Evolutionary conservation across 225 moss, liverwort and hornwort genomes (phyloP).

Genomic region (Physcomitrium patens): DNA sequence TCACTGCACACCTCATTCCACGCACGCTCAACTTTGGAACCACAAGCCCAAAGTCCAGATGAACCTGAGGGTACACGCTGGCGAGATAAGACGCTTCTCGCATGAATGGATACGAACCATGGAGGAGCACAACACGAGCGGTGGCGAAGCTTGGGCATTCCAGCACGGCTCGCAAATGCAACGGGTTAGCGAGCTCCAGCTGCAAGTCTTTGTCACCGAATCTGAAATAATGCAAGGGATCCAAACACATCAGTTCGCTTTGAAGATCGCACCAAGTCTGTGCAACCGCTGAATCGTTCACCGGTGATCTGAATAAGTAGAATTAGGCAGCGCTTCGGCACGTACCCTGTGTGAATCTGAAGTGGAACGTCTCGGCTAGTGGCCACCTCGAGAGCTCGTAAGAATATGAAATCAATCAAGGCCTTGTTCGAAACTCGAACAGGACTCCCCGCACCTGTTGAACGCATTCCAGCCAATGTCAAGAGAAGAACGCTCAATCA

Average conservation of each 20-base stretch:
- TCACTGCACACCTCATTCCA: slow-evolving; percentile 86
- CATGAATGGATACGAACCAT: slow-evolving; percentile 98
- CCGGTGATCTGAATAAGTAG: background rate
- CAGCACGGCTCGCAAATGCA: slow-evolving; percentile 87
- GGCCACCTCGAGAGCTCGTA: slow-evolving; percentile 82
- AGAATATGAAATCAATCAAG: slow-evolving; percentile 82
- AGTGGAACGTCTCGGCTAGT: slow-evolving; percentile 71
- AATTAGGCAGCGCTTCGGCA: background rate
- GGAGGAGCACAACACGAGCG: slow-evolving; percentile 79
- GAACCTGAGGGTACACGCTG: slow-evolving; percentile 94
- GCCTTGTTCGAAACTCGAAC: slow-evolving; percentile 82
- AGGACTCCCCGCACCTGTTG: slow-evolving; percentile 57
- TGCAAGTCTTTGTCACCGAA: slow-evolving; percentile 98
- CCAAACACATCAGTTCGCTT: background rate
- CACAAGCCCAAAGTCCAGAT: slow-evolving; percentile 87
- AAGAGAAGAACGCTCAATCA: background rate
- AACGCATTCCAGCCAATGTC: slow-evolving; percentile 3
- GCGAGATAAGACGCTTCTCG: slow-evolving; percentile 93
- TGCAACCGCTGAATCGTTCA: background rate
- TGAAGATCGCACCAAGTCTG: background rate
- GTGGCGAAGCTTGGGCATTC: slow-evolving; percentile 63
- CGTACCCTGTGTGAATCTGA: slow-evolving; percentile 95
- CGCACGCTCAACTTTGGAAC: slow-evolving; percentile 91
- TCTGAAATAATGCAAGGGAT: slow-evolving; percentile 36
- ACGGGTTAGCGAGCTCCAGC: slow-evolving; percentile 84